phyloP scores from a whole-genome alignment of 805 yeast species.

The Candida ficus region DNA sequence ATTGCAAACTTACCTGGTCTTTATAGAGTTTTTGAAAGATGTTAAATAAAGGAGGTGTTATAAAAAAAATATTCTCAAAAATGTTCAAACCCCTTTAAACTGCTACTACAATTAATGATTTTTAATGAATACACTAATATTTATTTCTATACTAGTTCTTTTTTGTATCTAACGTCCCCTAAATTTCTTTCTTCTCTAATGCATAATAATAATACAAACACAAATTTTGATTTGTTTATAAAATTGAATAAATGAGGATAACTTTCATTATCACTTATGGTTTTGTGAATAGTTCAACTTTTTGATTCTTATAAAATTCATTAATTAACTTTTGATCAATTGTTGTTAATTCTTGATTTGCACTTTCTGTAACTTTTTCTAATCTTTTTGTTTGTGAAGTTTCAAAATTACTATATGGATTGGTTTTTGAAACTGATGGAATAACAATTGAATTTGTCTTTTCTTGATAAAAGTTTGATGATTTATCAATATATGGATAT shows the following conservation, averaged over 20 bases:
- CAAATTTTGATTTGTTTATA: no score
- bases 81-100: no score
- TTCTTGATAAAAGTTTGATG: conserved; percentile 18
- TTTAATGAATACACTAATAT: no score
- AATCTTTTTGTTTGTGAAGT: conserved; percentile 19
- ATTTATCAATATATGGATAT: conserved; percentile 22
- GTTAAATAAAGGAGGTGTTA: no score
- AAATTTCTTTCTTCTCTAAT: no score
- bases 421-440: conserved; percentile 20
- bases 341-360: conserved; percentile 13
- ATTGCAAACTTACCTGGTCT: conserved; percentile 89
- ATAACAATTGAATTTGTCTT: conserved; percentile 22
- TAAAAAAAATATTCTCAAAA: no score
- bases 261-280: no score
- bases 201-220: no score
- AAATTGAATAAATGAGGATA: no score
- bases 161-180: no score
- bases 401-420: conserved; percentile 20
- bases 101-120: no score
- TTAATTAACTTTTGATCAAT: conserved; percentile 18
- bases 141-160: no score
- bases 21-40: conserved; percentile 89
- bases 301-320: conserved; percentile 5
- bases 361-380: conserved; percentile 10
- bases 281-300: background rate